Evolutionary conservation across 257 asterid species (phyloP).

Genomic region (Plectranthus barbatus): DNA sequence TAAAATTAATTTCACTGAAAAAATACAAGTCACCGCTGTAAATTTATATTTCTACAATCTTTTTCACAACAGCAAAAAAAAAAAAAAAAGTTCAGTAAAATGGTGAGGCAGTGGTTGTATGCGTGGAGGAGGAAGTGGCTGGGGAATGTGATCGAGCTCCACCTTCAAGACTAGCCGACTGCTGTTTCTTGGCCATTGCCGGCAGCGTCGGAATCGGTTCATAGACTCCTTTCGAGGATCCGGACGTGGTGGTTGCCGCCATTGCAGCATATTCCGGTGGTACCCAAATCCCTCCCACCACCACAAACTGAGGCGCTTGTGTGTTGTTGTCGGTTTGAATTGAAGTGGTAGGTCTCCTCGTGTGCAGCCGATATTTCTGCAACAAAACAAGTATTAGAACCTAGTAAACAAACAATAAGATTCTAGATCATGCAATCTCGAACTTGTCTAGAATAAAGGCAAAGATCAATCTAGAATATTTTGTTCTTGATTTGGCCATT

Average conservation of each 20-base stretch:
- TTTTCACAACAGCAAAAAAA: not conserved
- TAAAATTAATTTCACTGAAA: not conserved
- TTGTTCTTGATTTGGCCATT: not conserved
- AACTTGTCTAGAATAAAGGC: not conserved
- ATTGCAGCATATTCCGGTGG: constrained; percentile 43
- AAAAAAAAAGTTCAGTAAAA: constrained; percentile 13
- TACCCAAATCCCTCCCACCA: constrained; percentile 70
- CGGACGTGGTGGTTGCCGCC: constrained; percentile 32
- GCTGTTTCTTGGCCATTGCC: constrained; percentile 3
- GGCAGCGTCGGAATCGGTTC: constrained; percentile 54
- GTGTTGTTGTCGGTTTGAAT: constrained; percentile 30
- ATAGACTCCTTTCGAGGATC: constrained; percentile 44
- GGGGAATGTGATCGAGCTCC: constrained; percentile 41
- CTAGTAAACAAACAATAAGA: not conserved
- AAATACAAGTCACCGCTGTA: not conserved
- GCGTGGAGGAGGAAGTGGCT: constrained; percentile 50
- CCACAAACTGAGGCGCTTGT: constrained; percentile 57
- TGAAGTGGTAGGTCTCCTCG: constrained; percentile 47
- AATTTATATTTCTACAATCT: constrained; percentile 14
- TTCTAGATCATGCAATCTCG: constrained; percentile 1
- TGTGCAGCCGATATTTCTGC: constrained; percentile 68
- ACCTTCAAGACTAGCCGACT: constrained; percentile 28
- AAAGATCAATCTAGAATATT: constrained; percentile 11
- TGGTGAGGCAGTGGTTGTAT: constrained; percentile 36
- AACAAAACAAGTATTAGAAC: not conserved